Conservation (phyloP, 495 filamentous ascomycete genomes). For the Geoglossum glabrum region DNA sequence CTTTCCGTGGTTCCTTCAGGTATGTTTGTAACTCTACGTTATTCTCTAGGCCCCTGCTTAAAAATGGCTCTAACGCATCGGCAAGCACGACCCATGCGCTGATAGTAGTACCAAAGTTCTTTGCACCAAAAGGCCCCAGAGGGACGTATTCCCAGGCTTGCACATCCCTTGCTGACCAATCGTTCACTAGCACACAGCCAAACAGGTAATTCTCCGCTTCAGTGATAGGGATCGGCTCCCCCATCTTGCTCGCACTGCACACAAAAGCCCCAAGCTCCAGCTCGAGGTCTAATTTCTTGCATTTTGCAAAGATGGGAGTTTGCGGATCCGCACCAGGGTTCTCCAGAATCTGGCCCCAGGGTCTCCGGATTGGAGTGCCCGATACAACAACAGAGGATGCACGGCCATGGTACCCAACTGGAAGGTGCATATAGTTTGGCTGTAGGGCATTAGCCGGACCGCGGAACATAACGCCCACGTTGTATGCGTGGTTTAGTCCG, state of each 20-base stretch:
- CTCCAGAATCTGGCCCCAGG: conserved; percentile 58
- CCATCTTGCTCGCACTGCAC: conserved; percentile 42
- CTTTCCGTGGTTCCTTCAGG: conserved; percentile 39
- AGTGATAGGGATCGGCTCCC: conserved; percentile 24
- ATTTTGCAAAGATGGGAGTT: conserved; percentile 6
- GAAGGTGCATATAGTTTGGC: conserved; percentile 78
- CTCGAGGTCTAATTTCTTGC: conserved; percentile 61
- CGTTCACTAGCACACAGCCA: conserved; percentile 23
- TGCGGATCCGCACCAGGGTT: neutral
- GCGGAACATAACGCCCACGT: conserved; percentile 66
- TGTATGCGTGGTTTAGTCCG: conserved; percentile 70
- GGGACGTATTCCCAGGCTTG: conserved; percentile 25
- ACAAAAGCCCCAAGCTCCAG: conserved; percentile 77
- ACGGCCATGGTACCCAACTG: conserved; percentile 75
- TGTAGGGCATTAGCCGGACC: conserved; percentile 62
- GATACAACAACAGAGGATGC: conserved; percentile 62
- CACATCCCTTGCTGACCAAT: conserved; percentile 24
- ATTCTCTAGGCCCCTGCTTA: conserved; percentile 38
- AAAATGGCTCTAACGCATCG: conserved; percentile 63
- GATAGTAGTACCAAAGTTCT: conserved; percentile 85
- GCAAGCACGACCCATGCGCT: conserved; percentile 75
- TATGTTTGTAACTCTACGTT: conserved; percentile 41
- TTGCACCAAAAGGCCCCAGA: conserved; percentile 57
- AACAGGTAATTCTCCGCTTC: conserved; percentile 20
- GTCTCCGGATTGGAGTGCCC: conserved; percentile 53